Percentiles rank a stretch among this genome's conserved stretches.
phyloP scores from a whole-genome alignment of 2,329 filamentous ascomycete species.

The Colletotrichum cereale region DNA sequence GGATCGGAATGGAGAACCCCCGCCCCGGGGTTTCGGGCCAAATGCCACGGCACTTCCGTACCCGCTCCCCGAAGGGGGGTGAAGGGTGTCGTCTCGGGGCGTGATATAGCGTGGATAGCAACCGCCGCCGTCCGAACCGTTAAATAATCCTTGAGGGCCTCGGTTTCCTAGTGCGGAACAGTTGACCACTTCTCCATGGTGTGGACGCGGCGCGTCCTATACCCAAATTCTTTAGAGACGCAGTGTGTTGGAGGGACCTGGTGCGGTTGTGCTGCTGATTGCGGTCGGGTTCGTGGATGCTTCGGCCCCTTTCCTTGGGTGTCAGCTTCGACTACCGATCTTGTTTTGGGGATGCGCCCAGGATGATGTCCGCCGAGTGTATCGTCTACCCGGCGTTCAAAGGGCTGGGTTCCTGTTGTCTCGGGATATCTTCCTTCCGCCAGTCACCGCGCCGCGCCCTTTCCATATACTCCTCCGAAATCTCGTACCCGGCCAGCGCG shows the following conservation, averaged over 20 bases:
- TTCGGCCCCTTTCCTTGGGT: background rate
- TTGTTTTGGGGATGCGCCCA: background rate
- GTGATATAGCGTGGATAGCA: background rate
- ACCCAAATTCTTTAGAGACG: background rate
- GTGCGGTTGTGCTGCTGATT: background rate
- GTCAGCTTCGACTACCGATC: background rate
- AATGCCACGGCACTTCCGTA: background rate
- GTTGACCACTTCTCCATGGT: background rate
- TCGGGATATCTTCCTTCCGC: background rate
- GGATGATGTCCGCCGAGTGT: background rate
- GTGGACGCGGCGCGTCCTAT: background rate
- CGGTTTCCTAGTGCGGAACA: background rate
- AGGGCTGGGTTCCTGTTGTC: background rate
- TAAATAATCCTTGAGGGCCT: background rate
- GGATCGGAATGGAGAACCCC: background rate
- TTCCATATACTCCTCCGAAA: background rate
- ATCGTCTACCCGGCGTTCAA: background rate
- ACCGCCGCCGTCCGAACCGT: background rate
- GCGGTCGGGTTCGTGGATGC: background rate
- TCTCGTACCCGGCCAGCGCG: conserved; percentile 8
- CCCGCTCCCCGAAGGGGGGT: background rate
- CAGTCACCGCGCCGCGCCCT: conserved; percentile 5
- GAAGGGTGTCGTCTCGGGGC: background rate
- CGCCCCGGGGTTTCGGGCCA: too few species aligned
- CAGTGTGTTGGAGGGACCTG: background rate